Evolutionary conservation across 2,329 filamentous ascomycete species (phyloP).

Genomic region (Juglanconis oblonga): DNA sequence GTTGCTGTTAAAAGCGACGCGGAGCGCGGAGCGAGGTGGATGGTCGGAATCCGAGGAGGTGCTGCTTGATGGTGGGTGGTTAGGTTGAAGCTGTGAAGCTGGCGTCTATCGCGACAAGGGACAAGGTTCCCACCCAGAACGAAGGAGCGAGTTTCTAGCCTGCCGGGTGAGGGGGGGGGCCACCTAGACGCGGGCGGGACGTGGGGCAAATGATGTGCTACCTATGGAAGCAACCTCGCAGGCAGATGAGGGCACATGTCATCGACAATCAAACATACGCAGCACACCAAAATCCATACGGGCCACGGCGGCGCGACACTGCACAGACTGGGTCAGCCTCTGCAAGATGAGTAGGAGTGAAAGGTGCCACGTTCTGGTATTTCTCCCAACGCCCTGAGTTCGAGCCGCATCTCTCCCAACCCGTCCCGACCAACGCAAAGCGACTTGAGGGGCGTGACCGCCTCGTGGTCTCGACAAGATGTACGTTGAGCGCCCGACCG

Average conservation of each 20-base stretch:
- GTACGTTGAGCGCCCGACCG: conserved; percentile 18
- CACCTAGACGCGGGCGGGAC: background rate
- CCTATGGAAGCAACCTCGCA: background rate
- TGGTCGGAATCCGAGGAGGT: background rate
- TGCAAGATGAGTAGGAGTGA: conserved; percentile 14
- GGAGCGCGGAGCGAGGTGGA: background rate
- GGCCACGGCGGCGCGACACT: background rate
- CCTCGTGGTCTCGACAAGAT: conserved; percentile 20
- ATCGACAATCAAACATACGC: background rate
- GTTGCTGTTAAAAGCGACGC: background rate
- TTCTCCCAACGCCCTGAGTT: conserved; percentile 1
- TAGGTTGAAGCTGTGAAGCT: background rate
- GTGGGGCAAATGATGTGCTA: conserved; percentile 12
- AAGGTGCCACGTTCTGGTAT: conserved; percentile 4
- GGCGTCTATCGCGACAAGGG: background rate
- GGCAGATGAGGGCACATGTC: too few species aligned
- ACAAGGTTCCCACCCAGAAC: background rate
- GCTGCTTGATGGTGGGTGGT: background rate
- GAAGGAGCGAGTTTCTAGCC: background rate
- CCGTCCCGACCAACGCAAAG: background rate
- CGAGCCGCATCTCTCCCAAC: conserved; percentile 1
- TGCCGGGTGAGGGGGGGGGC: background rate
- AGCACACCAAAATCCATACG: background rate
- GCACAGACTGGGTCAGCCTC: background rate
- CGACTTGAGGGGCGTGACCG: conserved; percentile 3